A percentile compares a stretch with the other conserved stretches of the same genome.
These are phyloP conservation scores for Pholiota adiposa DNA, from an alignment of 1,284 basidiomycete genomes.

Conservation along the genomic window DNA sequence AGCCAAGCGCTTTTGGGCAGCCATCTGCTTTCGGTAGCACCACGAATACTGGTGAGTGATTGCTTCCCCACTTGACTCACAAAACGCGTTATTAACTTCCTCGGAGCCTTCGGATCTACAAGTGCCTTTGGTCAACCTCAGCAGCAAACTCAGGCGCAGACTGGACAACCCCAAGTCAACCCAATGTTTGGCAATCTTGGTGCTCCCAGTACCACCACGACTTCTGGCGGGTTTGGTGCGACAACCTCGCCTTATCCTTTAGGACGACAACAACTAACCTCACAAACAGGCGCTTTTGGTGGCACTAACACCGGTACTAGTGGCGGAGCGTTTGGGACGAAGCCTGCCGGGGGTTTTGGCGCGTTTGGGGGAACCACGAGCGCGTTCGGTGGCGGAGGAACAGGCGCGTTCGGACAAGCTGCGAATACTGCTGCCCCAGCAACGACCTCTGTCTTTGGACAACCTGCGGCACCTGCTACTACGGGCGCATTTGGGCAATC, in stretches of 20 bases:
- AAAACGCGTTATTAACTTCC: constrained; percentile 25
- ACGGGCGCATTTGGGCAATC: constrained; percentile 41
- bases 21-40: constrained; percentile 46
- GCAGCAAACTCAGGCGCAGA: constrained; percentile 46
- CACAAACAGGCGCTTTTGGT: constrained; percentile 62
- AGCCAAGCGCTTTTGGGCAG: constrained; percentile 50
- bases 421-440: constrained; percentile 26
- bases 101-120: constrained; percentile 45
- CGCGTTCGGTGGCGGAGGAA: constrained; percentile 47
- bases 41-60: constrained; percentile 38
- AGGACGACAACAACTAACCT: constrained; percentile 24
- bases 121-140: constrained; percentile 49
- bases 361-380: constrained; percentile 57
- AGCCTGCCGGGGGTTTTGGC: constrained; percentile 72
- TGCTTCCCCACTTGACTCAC: constrained; percentile 27
- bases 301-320: constrained; percentile 45
- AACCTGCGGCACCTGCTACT: constrained; percentile 31
- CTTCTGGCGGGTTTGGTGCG: constrained; percentile 63
- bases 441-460: constrained; percentile 34
- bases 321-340: constrained; percentile 52
- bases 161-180: constrained; percentile 65
- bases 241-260: constrained; percentile 21
- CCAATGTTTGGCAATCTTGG: constrained; percentile 77
- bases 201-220: constrained; percentile 37
- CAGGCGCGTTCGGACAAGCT: constrained; percentile 35